Base-by-base conservation (phyloP, 106 monocot species). In the Dendrobium huoshanense region DNA sequence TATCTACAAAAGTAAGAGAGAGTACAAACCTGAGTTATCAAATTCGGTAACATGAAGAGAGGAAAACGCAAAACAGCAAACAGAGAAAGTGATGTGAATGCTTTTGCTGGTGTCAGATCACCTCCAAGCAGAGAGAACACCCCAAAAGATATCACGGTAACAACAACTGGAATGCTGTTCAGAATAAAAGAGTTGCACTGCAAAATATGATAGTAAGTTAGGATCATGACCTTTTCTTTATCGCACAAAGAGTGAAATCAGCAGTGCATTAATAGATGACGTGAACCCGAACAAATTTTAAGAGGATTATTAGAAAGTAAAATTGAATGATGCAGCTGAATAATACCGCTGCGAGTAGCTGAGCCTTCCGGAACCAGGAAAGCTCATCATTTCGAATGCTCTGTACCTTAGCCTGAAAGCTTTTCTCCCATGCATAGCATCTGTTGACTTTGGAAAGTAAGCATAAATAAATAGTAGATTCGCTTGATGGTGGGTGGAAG, bases 391-490 rank as follows among this genome's bases (percentile, higher is more conserved):
- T 83, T 42, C 98, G 91, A 79, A 99, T 87, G 76, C 16, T 89
- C 85, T 99, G 93, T 41, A 99, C 86, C 83, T 93, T 95, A 55
- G 88, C 88, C 75, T 99, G 95, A 84, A 99, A 99, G 79, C 99
- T 99, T 61, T 85, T 79, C 82, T 99, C 99, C 99, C 99, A 99
- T 72, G 95, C 99, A 85, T 99, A 99, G 81, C 90, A 99, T 86
- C 99, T 99, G 86, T 78, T 42, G 27, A 13, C 44, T 17, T 44
- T 6, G 13, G 18, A 78, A 29, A 75, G 13, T n/a, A 45, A 18
- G 47, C 58, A 49, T 80, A 40, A 31, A 40, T 56, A 73, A 75
- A 41, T 13, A 11, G 47, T 29, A 43, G 64, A 25, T 45, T 27
- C 11, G 43, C 6, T 47, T 20, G 8, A 40, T 65, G 25, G 24